These are phyloP conservation scores for Colletotrichum zoysiae DNA, from an alignment of 2,329 filamentous ascomycete species.

Conservation along the genomic window DNA sequence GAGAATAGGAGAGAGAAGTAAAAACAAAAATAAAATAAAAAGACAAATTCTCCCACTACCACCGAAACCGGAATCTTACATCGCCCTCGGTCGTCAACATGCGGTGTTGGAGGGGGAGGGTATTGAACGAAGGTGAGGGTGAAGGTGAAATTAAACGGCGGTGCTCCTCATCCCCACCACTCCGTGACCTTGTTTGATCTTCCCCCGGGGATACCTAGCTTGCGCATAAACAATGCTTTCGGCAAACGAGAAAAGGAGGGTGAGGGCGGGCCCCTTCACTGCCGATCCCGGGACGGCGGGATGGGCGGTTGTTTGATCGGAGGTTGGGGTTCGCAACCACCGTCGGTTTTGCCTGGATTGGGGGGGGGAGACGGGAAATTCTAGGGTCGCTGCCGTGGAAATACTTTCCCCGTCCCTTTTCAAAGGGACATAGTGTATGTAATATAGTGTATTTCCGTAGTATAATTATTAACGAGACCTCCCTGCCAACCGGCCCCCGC, in stretches of 20 bases:
- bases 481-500: too few species aligned
- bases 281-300: slow-evolving; percentile 15
- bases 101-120: neutral
- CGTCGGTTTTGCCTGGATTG: neutral
- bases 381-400: neutral
- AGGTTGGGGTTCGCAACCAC: slow-evolving; percentile 14
- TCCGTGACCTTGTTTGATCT: slow-evolving; percentile 34
- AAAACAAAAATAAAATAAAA: too few species aligned
- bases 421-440: too few species aligned
- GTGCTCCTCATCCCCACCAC: slow-evolving; percentile 1
- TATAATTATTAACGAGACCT: too few species aligned
- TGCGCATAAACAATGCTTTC: slow-evolving; percentile 31
- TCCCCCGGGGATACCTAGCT: slow-evolving; percentile 21
- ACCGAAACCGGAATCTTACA: neutral
- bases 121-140: neutral
- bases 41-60: neutral
- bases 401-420: neutral
- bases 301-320: slow-evolving; percentile 34
- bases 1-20: neutral
- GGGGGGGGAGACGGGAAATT: neutral
- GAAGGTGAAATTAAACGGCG: neutral
- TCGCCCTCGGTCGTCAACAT: neutral
- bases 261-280: neutral
- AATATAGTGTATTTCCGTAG: too few species aligned
- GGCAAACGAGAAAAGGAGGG: slow-evolving; percentile 22